Evolutionary conservation across 192 early-diverging fungal species (phyloP).

Genomic region (Endogone sp.): DNA sequence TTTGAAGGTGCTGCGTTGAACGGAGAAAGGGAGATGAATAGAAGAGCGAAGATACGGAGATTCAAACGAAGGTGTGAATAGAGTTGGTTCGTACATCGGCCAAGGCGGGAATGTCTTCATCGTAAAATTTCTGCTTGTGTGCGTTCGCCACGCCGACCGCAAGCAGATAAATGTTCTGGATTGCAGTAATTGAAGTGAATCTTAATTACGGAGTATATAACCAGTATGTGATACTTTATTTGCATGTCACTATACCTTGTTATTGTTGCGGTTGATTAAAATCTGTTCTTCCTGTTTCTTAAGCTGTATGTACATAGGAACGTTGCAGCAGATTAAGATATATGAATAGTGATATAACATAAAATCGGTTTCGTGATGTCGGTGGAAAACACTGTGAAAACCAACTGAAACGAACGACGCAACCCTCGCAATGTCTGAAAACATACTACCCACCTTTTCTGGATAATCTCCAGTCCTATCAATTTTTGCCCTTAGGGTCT

Average conservation of each 20-base stretch:
- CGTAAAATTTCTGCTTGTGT: slow-evolving; percentile 55
- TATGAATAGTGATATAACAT: not conserved
- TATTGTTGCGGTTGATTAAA: slow-evolving; percentile 67
- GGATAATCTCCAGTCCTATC: slow-evolving; percentile 56
- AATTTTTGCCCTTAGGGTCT: slow-evolving; percentile 49
- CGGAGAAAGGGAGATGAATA: not conserved
- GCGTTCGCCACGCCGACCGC: slow-evolving; percentile 59
- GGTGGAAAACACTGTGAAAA: too few species aligned
- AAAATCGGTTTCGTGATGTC: too few species aligned
- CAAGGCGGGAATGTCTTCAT: slow-evolving; percentile 57
- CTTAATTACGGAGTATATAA: not conserved
- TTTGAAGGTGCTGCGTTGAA: slow-evolving; percentile 57
- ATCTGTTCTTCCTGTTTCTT: slow-evolving; percentile 45
- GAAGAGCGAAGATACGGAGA: not conserved
- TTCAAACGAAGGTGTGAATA: not conserved
- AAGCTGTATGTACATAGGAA: slow-evolving; percentile 15
- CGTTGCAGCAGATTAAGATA: slow-evolving; percentile 4
- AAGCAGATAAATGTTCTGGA: slow-evolving; percentile 67
- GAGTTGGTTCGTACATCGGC: slow-evolving; percentile 42
- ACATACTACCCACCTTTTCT: slow-evolving; percentile 35
- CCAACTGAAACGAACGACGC: too few species aligned
- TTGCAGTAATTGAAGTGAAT: too few species aligned
- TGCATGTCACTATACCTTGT: slow-evolving; percentile 40
- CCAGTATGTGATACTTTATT: not conserved
- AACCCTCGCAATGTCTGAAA: slow-evolving; percentile 11